phyloP scores from a whole-genome alignment of 139 green algal genomes.

The Micractinium conductrix region DNA sequence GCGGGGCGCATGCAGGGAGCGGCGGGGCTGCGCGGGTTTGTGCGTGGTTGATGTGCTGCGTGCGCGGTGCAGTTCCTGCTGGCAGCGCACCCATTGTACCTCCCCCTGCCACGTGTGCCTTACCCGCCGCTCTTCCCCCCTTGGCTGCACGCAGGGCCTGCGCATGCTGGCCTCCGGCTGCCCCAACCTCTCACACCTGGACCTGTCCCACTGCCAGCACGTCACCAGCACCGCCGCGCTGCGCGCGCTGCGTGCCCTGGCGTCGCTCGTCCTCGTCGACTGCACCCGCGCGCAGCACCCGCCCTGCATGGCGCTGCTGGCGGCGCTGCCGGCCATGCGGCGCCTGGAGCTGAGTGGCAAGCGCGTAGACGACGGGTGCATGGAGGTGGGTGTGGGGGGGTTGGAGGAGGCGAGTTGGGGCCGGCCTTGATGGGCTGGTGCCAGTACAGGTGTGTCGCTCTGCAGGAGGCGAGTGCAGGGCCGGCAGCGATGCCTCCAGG shows the following conservation, averaged over 20 bases:
- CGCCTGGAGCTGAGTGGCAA: background rate
- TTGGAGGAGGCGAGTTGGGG: background rate
- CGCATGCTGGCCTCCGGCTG: background rate
- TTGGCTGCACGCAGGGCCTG: constrained; percentile 1
- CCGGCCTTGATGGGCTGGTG: background rate
- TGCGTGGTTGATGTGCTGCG: background rate
- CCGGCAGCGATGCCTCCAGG: too few relatives aligned
- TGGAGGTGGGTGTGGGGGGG: constrained; percentile 8
- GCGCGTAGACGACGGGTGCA: constrained; percentile 28
- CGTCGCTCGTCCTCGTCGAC: constrained; percentile 17
- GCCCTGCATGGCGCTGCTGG: constrained; percentile 21
- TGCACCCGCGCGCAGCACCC: constrained; percentile 7
- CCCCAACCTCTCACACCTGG: constrained; percentile 15
- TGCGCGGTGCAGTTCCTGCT: background rate
- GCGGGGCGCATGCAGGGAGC: too few relatives aligned
- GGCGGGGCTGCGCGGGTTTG: background rate
- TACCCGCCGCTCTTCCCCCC: background rate
- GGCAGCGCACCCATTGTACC: too few relatives aligned
- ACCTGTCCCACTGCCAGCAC: constrained; percentile 22
- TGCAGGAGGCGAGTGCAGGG: too few relatives aligned
- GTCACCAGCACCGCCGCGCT: background rate
- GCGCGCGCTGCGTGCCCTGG: constrained; percentile 6
- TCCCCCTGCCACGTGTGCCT: background rate
- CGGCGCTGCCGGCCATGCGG: background rate
- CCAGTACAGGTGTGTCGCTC: background rate